These are phyloP conservation scores for Ogataea angusta DNA, from an alignment of 805 yeast species.

Conservation along the genomic window DNA sequence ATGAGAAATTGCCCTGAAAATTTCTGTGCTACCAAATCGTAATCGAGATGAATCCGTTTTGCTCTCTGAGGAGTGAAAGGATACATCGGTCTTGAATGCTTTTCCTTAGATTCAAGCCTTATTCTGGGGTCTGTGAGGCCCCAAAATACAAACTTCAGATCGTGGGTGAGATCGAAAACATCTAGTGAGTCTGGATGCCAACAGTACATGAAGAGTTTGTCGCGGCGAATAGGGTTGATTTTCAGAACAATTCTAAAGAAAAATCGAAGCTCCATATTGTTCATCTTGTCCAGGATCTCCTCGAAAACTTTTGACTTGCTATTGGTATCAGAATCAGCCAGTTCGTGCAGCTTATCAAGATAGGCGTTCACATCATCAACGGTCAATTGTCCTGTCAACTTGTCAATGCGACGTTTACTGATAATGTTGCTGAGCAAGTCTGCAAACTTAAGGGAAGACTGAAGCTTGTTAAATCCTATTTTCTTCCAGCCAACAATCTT, in stretches of 20 bases:
- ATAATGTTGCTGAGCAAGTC: constrained; percentile 48
- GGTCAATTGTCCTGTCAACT: constrained; percentile 34
- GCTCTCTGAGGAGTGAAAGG: constrained; percentile 81
- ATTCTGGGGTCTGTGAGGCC: constrained; percentile 48
- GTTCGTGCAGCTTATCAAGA: constrained; percentile 43
- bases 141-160: constrained; percentile 57
- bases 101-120: constrained; percentile 40
- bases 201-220: constrained; percentile 48
- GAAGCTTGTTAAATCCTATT: constrained; percentile 33
- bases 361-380: constrained; percentile 48
- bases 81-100: constrained; percentile 41
- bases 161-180: constrained; percentile 62
- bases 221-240: constrained; percentile 58
- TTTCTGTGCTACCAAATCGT: constrained; percentile 45
- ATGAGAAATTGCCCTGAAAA: constrained; percentile 52
- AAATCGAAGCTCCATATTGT: constrained; percentile 42
- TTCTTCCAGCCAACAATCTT: constrained; percentile 47
- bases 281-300: constrained; percentile 49
- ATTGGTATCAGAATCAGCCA: constrained; percentile 7
- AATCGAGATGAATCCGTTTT: constrained; percentile 47
- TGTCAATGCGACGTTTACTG: constrained; percentile 43
- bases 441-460: constrained; percentile 44
- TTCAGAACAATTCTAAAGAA: constrained; percentile 65
- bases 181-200: constrained; percentile 82
- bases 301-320: constrained; percentile 7